Conservation (phyloP, 2,329 filamentous ascomycete genomes). For the Calonectria crousiana region DNA sequence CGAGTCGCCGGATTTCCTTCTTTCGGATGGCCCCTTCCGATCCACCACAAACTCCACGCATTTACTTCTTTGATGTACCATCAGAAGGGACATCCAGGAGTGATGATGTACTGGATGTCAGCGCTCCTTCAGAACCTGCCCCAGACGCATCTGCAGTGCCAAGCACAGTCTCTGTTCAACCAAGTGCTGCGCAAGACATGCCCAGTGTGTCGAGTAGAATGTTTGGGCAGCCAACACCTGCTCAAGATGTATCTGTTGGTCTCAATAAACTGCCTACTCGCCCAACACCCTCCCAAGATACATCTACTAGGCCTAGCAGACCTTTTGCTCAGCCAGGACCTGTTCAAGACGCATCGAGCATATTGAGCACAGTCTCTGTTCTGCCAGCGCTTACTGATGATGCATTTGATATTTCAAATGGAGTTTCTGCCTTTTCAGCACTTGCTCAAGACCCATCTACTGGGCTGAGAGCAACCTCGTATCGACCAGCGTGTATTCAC, state of each 20-base stretch:
- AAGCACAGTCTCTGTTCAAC: neutral
- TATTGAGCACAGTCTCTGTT: neutral
- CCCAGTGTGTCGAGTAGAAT: neutral
- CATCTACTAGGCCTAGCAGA: neutral
- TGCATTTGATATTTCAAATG: neutral
- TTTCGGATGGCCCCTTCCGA: neutral
- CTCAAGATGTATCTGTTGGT: too few relatives aligned
- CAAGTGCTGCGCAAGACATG: neutral
- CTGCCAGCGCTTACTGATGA: neutral
- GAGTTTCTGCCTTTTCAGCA: neutral
- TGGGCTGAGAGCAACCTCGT: too few relatives aligned
- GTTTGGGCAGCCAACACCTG: neutral
- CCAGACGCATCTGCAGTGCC: neutral
- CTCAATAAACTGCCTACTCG: too few relatives aligned
- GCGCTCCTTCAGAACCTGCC: too few relatives aligned
- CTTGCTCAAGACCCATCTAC: too few relatives aligned
- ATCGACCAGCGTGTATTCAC: too few relatives aligned
- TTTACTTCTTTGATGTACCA: neutral
- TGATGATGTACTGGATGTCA: neutral
- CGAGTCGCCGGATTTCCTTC: neutral
- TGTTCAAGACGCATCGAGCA: neutral
- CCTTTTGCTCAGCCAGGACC: neutral
- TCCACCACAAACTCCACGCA: neutral
- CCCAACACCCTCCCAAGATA: neutral
- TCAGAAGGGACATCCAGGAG: neutral